Percentiles rank a stretch among this genome's conserved stretches.
Evolutionary conservation across 1,284 basidiomycete species (phyloP).

Genomic region (Xerocomus nothofagi): DNA sequence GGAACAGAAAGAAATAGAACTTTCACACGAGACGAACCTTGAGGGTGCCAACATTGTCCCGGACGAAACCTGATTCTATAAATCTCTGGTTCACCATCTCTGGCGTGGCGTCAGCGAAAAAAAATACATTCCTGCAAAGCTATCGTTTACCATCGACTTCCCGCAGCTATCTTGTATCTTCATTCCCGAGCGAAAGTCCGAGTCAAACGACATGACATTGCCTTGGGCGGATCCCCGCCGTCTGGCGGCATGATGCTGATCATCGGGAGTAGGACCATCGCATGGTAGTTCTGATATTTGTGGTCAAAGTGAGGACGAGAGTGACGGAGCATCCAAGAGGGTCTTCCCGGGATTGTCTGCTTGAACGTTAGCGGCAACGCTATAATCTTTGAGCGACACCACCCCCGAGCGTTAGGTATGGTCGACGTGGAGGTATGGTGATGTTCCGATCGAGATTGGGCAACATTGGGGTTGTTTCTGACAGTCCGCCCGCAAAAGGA

Average conservation of each 20-base stretch:
- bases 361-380: neutral
- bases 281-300: conserved; percentile 37
- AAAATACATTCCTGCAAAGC: conserved; percentile 30
- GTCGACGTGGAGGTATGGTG: conserved; percentile 56
- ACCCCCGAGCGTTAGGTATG: conserved; percentile 74
- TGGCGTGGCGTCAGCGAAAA: conserved; percentile 33
- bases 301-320: conserved; percentile 50
- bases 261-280: conserved; percentile 45
- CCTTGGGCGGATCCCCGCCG: conserved; percentile 38
- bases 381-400: conserved; percentile 50
- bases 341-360: conserved; percentile 34
- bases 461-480: conserved; percentile 38
- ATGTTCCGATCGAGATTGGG: conserved; percentile 60
- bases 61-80: conserved; percentile 48
- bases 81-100: conserved; percentile 44
- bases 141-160: conserved; percentile 44
- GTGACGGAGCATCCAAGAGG: conserved; percentile 44
- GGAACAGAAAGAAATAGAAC: neutral
- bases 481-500: conserved; percentile 49
- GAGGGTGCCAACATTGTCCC: conserved; percentile 54
- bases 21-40: conserved; percentile 53
- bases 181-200: conserved; percentile 40
- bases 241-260: conserved; percentile 55
- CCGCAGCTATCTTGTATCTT: conserved; percentile 32
- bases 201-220: conserved; percentile 62